Evolutionary conservation across 2,329 filamentous ascomycete species (phyloP).

Genomic region (Aureobasidium sp.): DNA sequence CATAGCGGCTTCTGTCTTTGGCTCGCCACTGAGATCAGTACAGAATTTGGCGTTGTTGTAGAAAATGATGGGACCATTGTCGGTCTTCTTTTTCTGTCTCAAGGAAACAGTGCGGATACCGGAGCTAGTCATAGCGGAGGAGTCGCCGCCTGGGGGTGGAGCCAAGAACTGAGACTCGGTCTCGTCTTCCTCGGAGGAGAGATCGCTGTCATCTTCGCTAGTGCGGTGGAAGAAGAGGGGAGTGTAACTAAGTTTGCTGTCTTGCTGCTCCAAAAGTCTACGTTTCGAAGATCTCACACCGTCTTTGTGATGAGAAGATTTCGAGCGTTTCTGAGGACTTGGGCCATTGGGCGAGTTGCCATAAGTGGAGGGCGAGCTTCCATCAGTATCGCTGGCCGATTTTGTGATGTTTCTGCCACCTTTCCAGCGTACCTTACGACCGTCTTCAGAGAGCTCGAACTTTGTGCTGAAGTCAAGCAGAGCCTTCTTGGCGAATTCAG

Average conservation of each 20-base stretch:
- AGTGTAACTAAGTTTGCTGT: constrained; percentile 34
- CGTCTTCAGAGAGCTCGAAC: constrained; percentile 69
- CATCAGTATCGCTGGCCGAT: constrained; percentile 50
- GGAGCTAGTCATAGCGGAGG: constrained; percentile 38
- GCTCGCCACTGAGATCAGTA: constrained; percentile 67
- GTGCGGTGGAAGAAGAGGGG: constrained; percentile 41
- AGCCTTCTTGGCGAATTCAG: constrained; percentile 66
- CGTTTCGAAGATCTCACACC: not conserved
- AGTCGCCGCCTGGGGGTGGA: constrained; percentile 24
- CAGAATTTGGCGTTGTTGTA: constrained; percentile 74
- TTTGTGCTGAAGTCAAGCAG: constrained; percentile 62
- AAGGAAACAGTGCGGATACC: constrained; percentile 33
- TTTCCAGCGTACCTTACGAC: constrained; percentile 71
- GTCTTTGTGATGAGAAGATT: not conserved
- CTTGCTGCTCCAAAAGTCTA: not conserved
- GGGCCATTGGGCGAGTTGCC: constrained; percentile 10
- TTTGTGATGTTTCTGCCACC: constrained; percentile 58
- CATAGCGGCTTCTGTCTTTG: constrained; percentile 17
- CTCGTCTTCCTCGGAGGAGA: constrained; percentile 23
- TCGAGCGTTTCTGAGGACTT: constrained; percentile 22
- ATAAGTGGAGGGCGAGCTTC: constrained; percentile 16
- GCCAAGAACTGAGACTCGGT: constrained; percentile 23
- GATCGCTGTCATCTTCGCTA: constrained; percentile 31
- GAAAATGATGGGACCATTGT: constrained; percentile 72
- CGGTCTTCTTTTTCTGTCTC: constrained; percentile 41